Evolutionary conservation across 169 alveolate species (phyloP).

Genomic region (Theileria parva): DNA sequence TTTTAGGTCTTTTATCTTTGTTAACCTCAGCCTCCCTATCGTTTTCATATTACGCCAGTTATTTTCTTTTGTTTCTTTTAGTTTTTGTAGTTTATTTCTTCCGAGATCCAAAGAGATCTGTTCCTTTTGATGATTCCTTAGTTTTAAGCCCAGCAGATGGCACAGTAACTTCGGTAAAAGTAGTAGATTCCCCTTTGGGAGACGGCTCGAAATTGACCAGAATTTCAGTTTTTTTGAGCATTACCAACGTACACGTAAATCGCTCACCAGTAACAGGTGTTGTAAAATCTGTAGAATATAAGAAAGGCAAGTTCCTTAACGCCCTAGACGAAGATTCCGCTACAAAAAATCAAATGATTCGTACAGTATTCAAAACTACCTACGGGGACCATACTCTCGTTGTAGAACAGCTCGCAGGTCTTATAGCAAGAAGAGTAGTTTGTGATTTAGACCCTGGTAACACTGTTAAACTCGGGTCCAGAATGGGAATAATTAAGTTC

Average conservation of each 20-base stretch:
- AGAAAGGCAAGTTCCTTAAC: background rate
- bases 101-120: background rate
- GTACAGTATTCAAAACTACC: background rate
- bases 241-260: background rate
- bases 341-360: conserved; percentile 1
- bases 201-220: background rate
- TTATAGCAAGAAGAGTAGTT: conserved; percentile 4
- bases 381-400: background rate
- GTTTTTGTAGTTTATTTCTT: background rate
- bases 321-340: background rate
- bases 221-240: background rate
- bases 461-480: background rate
- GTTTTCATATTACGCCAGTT: background rate
- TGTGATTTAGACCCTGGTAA: background rate
- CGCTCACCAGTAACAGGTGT: conserved; percentile 15
- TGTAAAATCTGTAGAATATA: conserved; percentile 4
- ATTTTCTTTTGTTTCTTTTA: background rate
- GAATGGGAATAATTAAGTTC: conserved; percentile 16
- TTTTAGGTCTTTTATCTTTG: background rate
- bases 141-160: conserved; percentile 18
- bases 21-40: background rate
- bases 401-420: conserved; percentile 5
- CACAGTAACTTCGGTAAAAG: conserved; percentile 1
- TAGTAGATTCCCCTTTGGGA: conserved; percentile 1
- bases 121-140: background rate